These are phyloP conservation scores for Panaeolus cyanescens DNA, from an alignment of 768 basidiomycete genomes.

Conservation along the genomic window DNA sequence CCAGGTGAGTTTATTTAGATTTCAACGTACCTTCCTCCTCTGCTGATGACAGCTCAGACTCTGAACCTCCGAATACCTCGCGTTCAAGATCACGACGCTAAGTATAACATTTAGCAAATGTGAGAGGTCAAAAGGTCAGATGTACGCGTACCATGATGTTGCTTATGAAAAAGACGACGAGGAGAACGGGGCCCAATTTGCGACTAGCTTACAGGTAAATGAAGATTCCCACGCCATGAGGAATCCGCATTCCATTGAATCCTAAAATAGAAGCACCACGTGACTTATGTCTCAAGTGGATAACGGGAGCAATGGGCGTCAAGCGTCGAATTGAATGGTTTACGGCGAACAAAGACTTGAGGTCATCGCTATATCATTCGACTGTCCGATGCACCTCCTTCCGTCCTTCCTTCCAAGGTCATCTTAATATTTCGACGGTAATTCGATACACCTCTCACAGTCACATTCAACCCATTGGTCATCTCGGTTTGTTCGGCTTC, in stretches of 20 bases:
- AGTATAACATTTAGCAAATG: background rate
- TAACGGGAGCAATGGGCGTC: slow-evolving; percentile 4
- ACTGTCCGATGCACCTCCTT: background rate
- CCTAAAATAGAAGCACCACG: background rate
- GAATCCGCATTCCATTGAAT: background rate
- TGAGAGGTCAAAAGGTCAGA: background rate
- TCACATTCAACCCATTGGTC: no score
- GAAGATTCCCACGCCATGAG: background rate
- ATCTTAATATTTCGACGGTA: background rate
- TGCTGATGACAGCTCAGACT: slow-evolving; percentile 81
- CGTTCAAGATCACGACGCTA: slow-evolving; percentile 50
- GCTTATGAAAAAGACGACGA: slow-evolving; percentile 6
- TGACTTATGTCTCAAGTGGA: background rate
- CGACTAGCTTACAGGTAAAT: background rate
- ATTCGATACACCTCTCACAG: background rate
- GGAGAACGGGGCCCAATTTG: background rate
- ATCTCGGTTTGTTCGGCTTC: background rate
- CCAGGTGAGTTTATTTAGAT: background rate
- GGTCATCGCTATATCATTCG: background rate
- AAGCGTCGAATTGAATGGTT: slow-evolving; percentile 1
- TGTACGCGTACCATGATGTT: slow-evolving; percentile 21
- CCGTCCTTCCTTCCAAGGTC: background rate
- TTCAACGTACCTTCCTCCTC: slow-evolving; percentile 58
- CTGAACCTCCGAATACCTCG: slow-evolving; percentile 82
- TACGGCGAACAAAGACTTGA: background rate